These are phyloP conservation scores for Ustilago nuda DNA, from an alignment of 1,284 basidiomycete genomes.

Conservation along the genomic window DNA sequence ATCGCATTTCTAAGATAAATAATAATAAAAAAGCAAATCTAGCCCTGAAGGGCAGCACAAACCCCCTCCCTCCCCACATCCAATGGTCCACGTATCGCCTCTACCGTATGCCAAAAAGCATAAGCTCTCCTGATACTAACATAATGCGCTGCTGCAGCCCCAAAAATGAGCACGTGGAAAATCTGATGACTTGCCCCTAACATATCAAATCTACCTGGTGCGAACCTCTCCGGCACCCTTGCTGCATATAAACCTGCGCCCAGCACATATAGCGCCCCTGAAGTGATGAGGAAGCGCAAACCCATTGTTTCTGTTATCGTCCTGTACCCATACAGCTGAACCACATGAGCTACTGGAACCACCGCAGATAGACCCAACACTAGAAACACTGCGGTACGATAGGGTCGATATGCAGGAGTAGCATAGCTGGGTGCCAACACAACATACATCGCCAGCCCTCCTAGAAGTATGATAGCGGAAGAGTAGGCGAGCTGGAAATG, in stretches of 20 bases:
- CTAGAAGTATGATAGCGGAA: slow-evolving; percentile 74
- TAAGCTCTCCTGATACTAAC: slow-evolving; percentile 58
- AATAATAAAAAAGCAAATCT: not conserved
- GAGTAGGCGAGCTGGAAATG: slow-evolving; percentile 54
- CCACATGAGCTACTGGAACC: slow-evolving; percentile 79
- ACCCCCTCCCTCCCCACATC: slow-evolving; percentile 34
- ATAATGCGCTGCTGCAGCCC: slow-evolving; percentile 83
- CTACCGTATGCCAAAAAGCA: slow-evolving; percentile 66
- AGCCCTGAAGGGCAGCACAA: slow-evolving; percentile 43
- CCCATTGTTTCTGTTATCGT: slow-evolving; percentile 63
- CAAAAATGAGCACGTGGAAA: slow-evolving; percentile 84
- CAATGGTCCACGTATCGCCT: slow-evolving; percentile 12
- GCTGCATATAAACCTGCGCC: slow-evolving; percentile 73
- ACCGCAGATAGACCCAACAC: slow-evolving; percentile 80
- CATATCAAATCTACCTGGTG: slow-evolving; percentile 83
- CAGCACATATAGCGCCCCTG: slow-evolving; percentile 59
- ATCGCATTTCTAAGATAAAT: not conserved
- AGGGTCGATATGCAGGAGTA: slow-evolving; percentile 79
- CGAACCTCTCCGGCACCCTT: slow-evolving; percentile 81
- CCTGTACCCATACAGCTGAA: slow-evolving; percentile 70
- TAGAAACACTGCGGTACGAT: slow-evolving; percentile 84
- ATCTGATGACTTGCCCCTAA: slow-evolving; percentile 71
- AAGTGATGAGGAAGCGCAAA: slow-evolving; percentile 48
- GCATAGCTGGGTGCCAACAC: slow-evolving; percentile 84
- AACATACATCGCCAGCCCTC: slow-evolving; percentile 78